Evolutionary conservation across 345 rosid species (phyloP).

Genomic region (Lumnitzera littorea): DNA sequence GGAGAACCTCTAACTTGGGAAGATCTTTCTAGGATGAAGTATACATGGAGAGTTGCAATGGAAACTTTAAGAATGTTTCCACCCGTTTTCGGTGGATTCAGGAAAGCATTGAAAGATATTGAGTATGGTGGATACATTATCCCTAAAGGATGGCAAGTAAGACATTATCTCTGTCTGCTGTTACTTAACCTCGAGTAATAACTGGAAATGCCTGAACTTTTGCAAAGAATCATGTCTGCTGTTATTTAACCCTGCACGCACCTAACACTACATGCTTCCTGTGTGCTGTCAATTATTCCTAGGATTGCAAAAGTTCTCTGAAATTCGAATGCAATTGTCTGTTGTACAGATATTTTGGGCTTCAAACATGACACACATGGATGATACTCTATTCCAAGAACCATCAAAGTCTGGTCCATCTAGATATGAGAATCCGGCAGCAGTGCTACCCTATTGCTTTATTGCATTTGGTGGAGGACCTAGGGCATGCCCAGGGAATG

Average conservation of each 20-base stretch:
- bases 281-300: not conserved
- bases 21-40: slow-evolving; percentile 48
- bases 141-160: slow-evolving; percentile 35
- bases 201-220: too few species aligned
- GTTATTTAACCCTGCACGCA: too few species aligned
- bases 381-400: slow-evolving; percentile 17
- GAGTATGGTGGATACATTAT: slow-evolving; percentile 23
- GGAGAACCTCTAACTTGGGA: slow-evolving; percentile 45
- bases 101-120: slow-evolving; percentile 24
- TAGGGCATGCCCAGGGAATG: slow-evolving; percentile 48
- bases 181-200: too few species aligned
- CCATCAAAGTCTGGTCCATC: slow-evolving; percentile 22
- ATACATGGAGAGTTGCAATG: slow-evolving; percentile 53
- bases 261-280: too few species aligned
- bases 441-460: slow-evolving; percentile 19
- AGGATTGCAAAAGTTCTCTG: not conserved
- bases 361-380: slow-evolving; percentile 26
- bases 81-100: slow-evolving; percentile 42
- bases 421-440: slow-evolving; percentile 19
- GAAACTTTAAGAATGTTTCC: slow-evolving; percentile 43
- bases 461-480: slow-evolving; percentile 37
- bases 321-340: not conserved
- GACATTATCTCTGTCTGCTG: not conserved
- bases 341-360: slow-evolving; percentile 18
- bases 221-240: too few species aligned